phyloP scores from a whole-genome alignment of 2,329 filamentous ascomycete genomes.

The Metarhizium rileyi region DNA sequence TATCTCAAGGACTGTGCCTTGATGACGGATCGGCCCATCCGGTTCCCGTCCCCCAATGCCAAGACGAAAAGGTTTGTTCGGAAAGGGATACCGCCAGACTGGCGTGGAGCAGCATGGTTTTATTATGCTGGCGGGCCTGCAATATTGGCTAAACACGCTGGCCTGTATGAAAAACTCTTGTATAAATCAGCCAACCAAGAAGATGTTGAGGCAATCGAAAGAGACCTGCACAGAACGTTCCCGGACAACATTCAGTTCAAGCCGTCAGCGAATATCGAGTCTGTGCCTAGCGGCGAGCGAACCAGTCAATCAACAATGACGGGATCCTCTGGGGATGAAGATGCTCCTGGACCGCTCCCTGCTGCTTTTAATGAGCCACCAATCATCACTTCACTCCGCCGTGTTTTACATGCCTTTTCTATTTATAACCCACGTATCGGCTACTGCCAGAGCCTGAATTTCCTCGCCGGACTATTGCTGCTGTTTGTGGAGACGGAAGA shows the following conservation, averaged over 20 bases:
- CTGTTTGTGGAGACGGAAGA: slow-evolving; percentile 84
- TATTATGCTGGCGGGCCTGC: slow-evolving; percentile 86
- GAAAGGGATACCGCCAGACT: slow-evolving; percentile 89
- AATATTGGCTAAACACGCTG: slow-evolving; percentile 64
- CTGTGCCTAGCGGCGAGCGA: slow-evolving; percentile 20
- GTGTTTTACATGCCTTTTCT: slow-evolving; percentile 81
- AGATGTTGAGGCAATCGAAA: slow-evolving; percentile 84
- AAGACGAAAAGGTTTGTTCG: slow-evolving; percentile 86
- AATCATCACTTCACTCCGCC: slow-evolving; percentile 71
- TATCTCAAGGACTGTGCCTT: slow-evolving; percentile 70
- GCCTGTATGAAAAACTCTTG: slow-evolving; percentile 65
- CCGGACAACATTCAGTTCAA: slow-evolving; percentile 91
- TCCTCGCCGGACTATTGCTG: slow-evolving; percentile 80
- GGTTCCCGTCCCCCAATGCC: slow-evolving; percentile 69
- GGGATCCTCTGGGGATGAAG: slow-evolving; percentile 23
- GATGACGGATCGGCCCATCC: slow-evolving; percentile 58
- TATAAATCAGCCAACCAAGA: slow-evolving; percentile 54
- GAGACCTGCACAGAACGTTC: slow-evolving; percentile 87
- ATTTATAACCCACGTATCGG: slow-evolving; percentile 86
- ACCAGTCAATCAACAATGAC: slow-evolving; percentile 28
- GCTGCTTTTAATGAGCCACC: slow-evolving; percentile 51
- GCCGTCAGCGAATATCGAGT: slow-evolving; percentile 35
- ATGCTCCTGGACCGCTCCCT: slow-evolving; percentile 22
- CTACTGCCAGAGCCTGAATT: slow-evolving; percentile 94
- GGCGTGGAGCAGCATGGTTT: slow-evolving; percentile 94